Conservation (phyloP, 2,329 filamentous ascomycete species). For the Amylocarpus encephaloides region DNA sequence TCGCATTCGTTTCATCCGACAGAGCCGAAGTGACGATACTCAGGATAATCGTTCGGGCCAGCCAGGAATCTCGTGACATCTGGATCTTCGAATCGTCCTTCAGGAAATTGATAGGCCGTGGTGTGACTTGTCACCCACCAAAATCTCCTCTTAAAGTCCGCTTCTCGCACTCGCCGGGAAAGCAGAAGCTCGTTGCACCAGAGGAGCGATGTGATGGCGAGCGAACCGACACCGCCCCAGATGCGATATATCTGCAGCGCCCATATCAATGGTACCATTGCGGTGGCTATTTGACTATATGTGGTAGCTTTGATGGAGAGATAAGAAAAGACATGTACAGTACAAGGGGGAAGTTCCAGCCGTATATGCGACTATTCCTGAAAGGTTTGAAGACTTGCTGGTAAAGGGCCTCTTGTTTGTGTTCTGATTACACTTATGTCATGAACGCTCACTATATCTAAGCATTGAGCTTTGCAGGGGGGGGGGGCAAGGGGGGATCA, state of each 20-base stretch:
- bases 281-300: conserved; percentile 3
- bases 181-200: conserved; percentile 13
- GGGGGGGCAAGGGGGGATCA: too few species aligned
- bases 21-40: neutral
- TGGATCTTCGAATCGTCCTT: neutral
- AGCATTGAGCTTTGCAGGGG: too few species aligned
- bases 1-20: neutral
- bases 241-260: conserved; percentile 7
- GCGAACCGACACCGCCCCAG: conserved; percentile 6
- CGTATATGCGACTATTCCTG: too few species aligned
- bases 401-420: too few species aligned
- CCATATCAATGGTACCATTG: conserved; percentile 10
- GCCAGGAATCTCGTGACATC: neutral
- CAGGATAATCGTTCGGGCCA: neutral
- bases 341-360: neutral
- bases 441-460: too few species aligned
- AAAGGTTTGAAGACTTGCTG: too few species aligned
- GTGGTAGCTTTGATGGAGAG: conserved; percentile 9
- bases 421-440: too few species aligned
- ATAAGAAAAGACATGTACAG: conserved; percentile 9
- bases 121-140: conserved; percentile 9
- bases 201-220: conserved; percentile 5
- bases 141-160: conserved; percentile 8
- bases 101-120: conserved; percentile 6
- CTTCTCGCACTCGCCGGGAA: neutral